phyloP scores from a whole-genome alignment of 768 basidiomycete genomes.

The Phlebiopsis gigantea region DNA sequence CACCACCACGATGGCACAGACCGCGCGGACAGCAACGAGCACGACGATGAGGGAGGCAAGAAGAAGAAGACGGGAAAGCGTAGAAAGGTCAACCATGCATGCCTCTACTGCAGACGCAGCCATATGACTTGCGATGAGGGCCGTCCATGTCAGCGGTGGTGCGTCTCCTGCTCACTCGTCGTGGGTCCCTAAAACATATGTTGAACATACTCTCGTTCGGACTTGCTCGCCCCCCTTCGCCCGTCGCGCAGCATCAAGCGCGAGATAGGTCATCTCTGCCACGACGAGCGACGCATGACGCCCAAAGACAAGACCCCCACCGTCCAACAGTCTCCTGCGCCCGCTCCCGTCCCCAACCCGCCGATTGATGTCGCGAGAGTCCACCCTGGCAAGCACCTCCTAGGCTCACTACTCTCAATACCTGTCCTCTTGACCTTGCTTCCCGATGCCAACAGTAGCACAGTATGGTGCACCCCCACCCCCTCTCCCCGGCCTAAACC shows the following conservation, averaged over 20 bases:
- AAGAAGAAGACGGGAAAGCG: slow-evolving; percentile 50
- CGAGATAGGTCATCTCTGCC: slow-evolving; percentile 92
- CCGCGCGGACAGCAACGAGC: slow-evolving; percentile 26
- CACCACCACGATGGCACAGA: slow-evolving; percentile 15
- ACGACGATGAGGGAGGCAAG: slow-evolving; percentile 31
- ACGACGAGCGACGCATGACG: slow-evolving; percentile 67
- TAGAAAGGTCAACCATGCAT: slow-evolving; percentile 89
- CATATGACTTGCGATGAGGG: slow-evolving; percentile 93
- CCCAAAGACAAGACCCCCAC: slow-evolving; percentile 38
- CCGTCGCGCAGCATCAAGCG: slow-evolving; percentile 71
- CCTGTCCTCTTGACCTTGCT: slow-evolving; percentile 7
- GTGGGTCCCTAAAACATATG: not conserved
- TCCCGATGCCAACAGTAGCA: slow-evolving; percentile 19
- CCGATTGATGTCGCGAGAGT: slow-evolving; percentile 21
- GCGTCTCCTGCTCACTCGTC: slow-evolving; percentile 27
- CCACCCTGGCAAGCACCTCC: slow-evolving; percentile 20
- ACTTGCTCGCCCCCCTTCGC: slow-evolving; percentile 7
- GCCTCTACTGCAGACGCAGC: slow-evolving; percentile 87
- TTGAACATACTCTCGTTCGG: not conserved
- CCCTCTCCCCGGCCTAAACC: slow-evolving; percentile 25
- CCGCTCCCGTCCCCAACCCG: slow-evolving; percentile 23
- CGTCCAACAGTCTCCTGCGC: slow-evolving; percentile 32
- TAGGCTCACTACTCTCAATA: not conserved
- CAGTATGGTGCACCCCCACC: slow-evolving; percentile 14
- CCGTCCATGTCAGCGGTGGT: slow-evolving; percentile 91